Base-by-base conservation (phyloP, 83 land plant species). In the Picea abies region DNA sequence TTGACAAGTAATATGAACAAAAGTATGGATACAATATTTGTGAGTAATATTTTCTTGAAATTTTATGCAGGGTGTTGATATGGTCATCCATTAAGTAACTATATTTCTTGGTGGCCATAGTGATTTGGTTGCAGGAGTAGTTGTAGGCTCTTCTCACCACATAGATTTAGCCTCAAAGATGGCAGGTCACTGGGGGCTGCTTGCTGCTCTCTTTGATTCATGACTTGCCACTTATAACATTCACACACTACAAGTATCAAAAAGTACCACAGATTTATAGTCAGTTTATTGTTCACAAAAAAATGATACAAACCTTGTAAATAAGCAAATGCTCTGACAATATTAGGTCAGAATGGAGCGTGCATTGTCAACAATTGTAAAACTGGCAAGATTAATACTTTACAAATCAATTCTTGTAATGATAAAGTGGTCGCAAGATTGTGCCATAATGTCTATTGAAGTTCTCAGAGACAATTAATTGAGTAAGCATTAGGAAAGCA, bases 71-170 rank as follows among this genome's bases (percentile, higher is more conserved):
- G 87, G 87, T 20, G 87, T 81, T 41, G 71, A 77, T 79, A 83
- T 86, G 76, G 86, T 86, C 22, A 62, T 86, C 10, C 87, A 86
- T 69, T 86, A 82, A 14, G 86, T 71, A 19, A 83, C 86, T n/a
- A 86, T 83, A 75, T 86, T 81, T 60, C 82, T 86, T n/a, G 81
- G 87, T 4, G 86, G 87, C 23, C 87, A 86, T 62, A 52, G 60
- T 32, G 87, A 86, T 78, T 79, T 80, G 22, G 20, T 86, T 62
- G 86, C 86, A 44, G 86, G 86, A 26, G 87, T 78, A 4, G 66
- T 86, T 15, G 81, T 71, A 25, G 87, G 86, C 1, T 83, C 87
- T 63, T 44, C 81, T 60, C 22, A 61, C 5, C 58, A 64, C 5
- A 60, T 85, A 29, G 60, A 77, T 12, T 39, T 26, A 63, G 87